phyloP scores from a whole-genome alignment of 2,329 filamentous ascomycete genomes.

The Apiospora aurea region DNA sequence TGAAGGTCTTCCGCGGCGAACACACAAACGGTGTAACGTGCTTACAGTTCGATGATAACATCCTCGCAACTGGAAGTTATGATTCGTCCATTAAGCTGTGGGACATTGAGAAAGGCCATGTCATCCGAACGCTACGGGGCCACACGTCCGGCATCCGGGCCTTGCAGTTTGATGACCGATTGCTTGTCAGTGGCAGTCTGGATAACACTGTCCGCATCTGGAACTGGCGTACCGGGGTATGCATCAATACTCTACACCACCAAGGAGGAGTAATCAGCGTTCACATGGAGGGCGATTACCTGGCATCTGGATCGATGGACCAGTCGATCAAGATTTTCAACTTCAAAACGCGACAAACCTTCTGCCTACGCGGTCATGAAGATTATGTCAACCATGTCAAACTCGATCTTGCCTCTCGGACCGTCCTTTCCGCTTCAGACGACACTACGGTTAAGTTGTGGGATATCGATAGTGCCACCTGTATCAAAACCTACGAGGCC shows the following conservation, averaged over 20 bases:
- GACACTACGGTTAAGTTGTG: conserved; percentile 91
- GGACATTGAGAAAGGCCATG: conserved; percentile 88
- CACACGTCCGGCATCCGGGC: conserved; percentile 86
- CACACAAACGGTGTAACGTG: conserved; percentile 84
- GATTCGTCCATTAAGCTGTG: conserved; percentile 96
- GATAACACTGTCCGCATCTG: conserved; percentile 91
- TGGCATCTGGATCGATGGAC: conserved; percentile 91
- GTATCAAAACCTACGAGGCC: conserved; percentile 80
- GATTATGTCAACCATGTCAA: conserved; percentile 98
- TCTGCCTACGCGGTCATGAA: conserved; percentile 79
- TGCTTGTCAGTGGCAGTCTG: conserved; percentile 88
- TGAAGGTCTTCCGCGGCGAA: conserved; percentile 80
- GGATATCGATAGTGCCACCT: conserved; percentile 86
- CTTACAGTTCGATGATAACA: conserved; percentile 79
- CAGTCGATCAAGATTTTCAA: conserved; percentile 92
- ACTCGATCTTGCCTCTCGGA: conserved; percentile 81
- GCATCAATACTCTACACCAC: conserved; percentile 82
- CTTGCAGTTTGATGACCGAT: conserved; percentile 90
- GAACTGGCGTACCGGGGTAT: conserved; percentile 94
- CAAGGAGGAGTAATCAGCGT: conserved; percentile 83
- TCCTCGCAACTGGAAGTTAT: conserved; percentile 93
- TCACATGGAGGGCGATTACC: conserved; percentile 83
- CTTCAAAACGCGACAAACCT: conserved; percentile 83
- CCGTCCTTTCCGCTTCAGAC: conserved; percentile 91
- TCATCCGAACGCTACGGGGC: conserved; percentile 82